Percentiles rank a stretch among this genome's conserved stretches.
These are phyloP conservation scores for Solanum arcanum DNA, from an alignment of 257 asterid genomes.

Conservation along the genomic window DNA sequence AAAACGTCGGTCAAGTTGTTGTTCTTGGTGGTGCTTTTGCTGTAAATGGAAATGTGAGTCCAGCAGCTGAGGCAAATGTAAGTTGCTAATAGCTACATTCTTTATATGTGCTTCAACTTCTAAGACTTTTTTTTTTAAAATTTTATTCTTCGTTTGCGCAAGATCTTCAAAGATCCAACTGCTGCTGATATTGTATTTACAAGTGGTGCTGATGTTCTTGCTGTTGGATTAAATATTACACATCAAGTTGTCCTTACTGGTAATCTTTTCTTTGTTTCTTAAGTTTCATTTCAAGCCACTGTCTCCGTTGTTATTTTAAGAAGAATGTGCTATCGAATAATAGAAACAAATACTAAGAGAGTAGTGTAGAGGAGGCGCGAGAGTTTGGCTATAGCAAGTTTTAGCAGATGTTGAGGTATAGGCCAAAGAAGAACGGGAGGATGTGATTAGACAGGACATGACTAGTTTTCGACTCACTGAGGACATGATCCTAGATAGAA, in stretches of 20 bases:
- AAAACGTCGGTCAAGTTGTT: slow-evolving; percentile 70
- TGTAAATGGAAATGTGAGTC: slow-evolving; percentile 92
- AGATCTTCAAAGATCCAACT: neutral
- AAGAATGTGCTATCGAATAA: neutral
- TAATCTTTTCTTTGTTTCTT: slow-evolving; percentile 2
- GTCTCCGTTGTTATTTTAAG: neutral
- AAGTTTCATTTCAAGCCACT: neutral
- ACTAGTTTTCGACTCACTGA: too few relatives aligned
- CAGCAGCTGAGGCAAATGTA: slow-evolving; percentile 99
- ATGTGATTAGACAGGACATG: neutral
- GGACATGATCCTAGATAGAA: neutral
- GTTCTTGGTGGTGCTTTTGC: slow-evolving; percentile 96
- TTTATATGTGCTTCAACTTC: neutral
- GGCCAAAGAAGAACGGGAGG: neutral
- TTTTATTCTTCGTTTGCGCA: neutral
- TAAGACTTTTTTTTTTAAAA: neutral
- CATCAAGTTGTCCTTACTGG: slow-evolving; percentile 92
- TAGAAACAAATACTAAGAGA: neutral
- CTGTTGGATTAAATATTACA: slow-evolving; percentile 74
- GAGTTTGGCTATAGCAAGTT: neutral
- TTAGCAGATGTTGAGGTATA: neutral
- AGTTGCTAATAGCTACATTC: slow-evolving; percentile 8
- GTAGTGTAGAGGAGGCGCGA: neutral
- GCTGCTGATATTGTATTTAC: slow-evolving; percentile 95
- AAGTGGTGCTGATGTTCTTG: slow-evolving; percentile 88